phyloP scores from a whole-genome alignment of 768 basidiomycete genomes.

The Neoboletus brunneissimus region DNA sequence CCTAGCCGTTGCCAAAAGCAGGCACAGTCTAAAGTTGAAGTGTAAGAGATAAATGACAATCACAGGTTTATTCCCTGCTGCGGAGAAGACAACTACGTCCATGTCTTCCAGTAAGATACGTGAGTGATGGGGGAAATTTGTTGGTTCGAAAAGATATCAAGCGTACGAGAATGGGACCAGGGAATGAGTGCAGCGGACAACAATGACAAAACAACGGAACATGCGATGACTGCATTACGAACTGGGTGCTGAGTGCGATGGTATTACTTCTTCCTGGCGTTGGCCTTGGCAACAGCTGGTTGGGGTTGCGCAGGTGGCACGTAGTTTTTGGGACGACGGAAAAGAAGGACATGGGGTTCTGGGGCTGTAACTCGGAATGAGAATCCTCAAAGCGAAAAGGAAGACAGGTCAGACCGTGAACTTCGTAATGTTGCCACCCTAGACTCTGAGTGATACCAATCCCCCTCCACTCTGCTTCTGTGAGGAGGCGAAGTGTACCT shows the following conservation, averaged over 20 bases:
- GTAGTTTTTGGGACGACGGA: constrained; percentile 76
- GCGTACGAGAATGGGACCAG: constrained; percentile 11
- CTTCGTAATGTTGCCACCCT: constrained; percentile 97
- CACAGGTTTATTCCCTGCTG: constrained; percentile 10
- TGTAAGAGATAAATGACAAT: constrained; percentile 7
- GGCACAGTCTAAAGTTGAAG: constrained; percentile 6
- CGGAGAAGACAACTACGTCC: constrained; percentile 5
- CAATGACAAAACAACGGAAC: constrained; percentile 21
- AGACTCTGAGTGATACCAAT: constrained; percentile 95
- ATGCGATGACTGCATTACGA: constrained; percentile 18
- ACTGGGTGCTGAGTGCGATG: constrained; percentile 4
- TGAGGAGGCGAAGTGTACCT: constrained; percentile 76
- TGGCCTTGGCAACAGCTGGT: constrained; percentile 37
- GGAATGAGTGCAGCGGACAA: constrained; percentile 19
- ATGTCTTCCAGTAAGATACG: constrained; percentile 6
- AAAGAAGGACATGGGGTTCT: constrained; percentile 91
- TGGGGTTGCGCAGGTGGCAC: constrained; percentile 50
- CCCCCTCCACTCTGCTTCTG: constrained; percentile 91
- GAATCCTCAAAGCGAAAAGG: background rate
- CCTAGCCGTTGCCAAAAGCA: background rate
- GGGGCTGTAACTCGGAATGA: constrained; percentile 53
- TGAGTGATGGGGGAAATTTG: constrained; percentile 2
- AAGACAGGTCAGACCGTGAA: constrained; percentile 65
- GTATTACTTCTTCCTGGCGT: constrained; percentile 42
- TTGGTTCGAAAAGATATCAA: constrained; percentile 8